These are phyloP conservation scores for Eimeria nieschulzi DNA, from an alignment of 169 alveolate species.

Conservation along the genomic window DNA sequence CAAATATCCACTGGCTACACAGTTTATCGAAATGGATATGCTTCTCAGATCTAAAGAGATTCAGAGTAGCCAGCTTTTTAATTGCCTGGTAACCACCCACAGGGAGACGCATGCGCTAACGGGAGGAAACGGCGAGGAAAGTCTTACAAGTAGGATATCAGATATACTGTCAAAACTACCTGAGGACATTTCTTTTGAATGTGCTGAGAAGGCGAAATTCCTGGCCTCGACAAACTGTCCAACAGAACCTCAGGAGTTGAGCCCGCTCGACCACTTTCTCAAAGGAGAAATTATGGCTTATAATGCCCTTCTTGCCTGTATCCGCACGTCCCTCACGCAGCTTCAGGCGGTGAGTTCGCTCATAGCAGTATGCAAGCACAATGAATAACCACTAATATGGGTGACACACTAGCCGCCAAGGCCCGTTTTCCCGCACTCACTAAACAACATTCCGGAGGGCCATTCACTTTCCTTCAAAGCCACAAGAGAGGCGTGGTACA, in stretches of 20 bases:
- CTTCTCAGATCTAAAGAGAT: constrained; percentile 54
- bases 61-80: constrained; percentile 7
- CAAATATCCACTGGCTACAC: background rate
- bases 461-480: too few species aligned
- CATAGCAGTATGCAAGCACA: background rate
- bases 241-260: constrained; percentile 33
- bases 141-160: constrained; percentile 9
- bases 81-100: constrained; percentile 11
- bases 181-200: constrained; percentile 1
- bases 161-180: constrained; percentile 54
- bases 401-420: too few species aligned
- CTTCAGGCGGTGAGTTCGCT: constrained; percentile 53
- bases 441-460: too few species aligned
- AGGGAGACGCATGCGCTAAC: constrained; percentile 22
- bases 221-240: background rate
- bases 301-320: constrained; percentile 44
- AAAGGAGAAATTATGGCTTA: constrained; percentile 35
- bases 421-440: too few species aligned
- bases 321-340: constrained; percentile 49
- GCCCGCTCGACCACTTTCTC: constrained; percentile 53
- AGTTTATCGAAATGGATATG: background rate
- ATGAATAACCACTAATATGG: background rate
- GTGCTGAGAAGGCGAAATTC: background rate
- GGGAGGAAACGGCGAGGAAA: constrained; percentile 1
- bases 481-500: too few species aligned